Base-by-base conservation (phyloP, 2,329 filamentous ascomycete genomes). In the Diaporthe ilicicola region DNA sequence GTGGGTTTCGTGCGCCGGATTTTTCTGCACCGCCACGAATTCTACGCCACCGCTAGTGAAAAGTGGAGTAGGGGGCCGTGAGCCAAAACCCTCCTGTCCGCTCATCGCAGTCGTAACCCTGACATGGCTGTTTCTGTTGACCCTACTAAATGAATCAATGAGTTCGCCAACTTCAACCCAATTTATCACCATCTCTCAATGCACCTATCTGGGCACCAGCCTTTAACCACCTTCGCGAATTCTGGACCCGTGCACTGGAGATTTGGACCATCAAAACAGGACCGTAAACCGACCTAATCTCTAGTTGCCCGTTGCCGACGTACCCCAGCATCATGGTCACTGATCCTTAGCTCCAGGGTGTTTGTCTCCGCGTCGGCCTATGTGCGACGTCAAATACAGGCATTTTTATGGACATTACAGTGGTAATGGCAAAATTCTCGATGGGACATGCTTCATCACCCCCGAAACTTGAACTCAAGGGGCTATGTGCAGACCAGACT, bases 1-100 rank as follows among this genome's bases (percentile, higher is more conserved):
- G 53, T 55, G 65, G 53, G 46, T 68, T 67, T 68, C 65, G 65
- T 68, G 65, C 65, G 65, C 42, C 53, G 32, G 59, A 62, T 48
- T 62, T 62, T 62, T 62, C 53, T 68, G 65, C 65, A 59, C 53
- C 53, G 65, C 65, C 65, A 68, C 65, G n/a, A 1, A 17, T 4
- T n/a, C 10, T 62, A 42, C 59, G 59, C 59, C 59, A 62, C 59
- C 27, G 59, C 59, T 62, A 62, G 59, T 48, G 42, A 48, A 19
- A 34, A 29, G 37, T 59, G 55, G 55, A 17, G 42, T 7, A 37
- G 54, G 2, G n/a, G n/a, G n/a, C n/a, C n/a, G n/a, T 34, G 32
- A 9, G 4, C 13, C 13, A 42, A 42, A 39, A 5, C 4, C 32
- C 32, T 9, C 32, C 32, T 4, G 32, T 39, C 37, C 13, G 37